Conservation (phyloP, 208 protist genomes). For the Trypanosomatidae sp. region DNA sequence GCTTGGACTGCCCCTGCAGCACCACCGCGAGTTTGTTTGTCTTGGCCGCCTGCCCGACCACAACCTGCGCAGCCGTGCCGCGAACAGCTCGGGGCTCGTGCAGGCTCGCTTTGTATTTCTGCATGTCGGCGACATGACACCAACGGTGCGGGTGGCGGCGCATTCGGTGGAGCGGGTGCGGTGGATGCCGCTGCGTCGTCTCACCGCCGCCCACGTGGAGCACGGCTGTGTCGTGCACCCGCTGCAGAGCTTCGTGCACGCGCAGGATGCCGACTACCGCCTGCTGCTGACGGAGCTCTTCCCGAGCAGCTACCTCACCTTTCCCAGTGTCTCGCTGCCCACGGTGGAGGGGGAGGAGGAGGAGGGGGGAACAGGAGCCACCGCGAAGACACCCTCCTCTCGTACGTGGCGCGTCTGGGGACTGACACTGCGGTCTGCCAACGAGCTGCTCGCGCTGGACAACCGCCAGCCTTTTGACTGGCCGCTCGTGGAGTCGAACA, state of each 20-base stretch:
- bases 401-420: conserved; percentile 65
- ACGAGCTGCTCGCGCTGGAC: conserved; percentile 60
- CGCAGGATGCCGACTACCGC: conserved; percentile 40
- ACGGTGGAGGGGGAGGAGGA: background rate
- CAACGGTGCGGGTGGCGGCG: conserved; percentile 39
- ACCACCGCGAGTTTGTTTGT: conserved; percentile 43
- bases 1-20: conserved; percentile 60
- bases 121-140: conserved; percentile 66
- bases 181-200: conserved; percentile 59
- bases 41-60: conserved; percentile 67
- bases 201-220: conserved; percentile 30
- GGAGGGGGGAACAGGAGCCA: background rate
- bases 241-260: conserved; percentile 43
- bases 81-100: conserved; percentile 29
- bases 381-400: background rate
- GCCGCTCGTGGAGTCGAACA: conserved; percentile 66
- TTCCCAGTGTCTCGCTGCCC: conserved; percentile 44
- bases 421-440: conserved; percentile 50
- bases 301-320: conserved; percentile 40
- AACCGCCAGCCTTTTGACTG: conserved; percentile 52
- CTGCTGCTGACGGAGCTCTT: conserved; percentile 60
- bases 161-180: conserved; percentile 57
- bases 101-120: conserved; percentile 82
- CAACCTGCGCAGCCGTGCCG: conserved; percentile 29
- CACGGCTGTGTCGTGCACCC: conserved; percentile 47